These are phyloP conservation scores for Ascochyta viciae-villosae DNA, from an alignment of 2,329 filamentous ascomycete genomes.

Conservation along the genomic window DNA sequence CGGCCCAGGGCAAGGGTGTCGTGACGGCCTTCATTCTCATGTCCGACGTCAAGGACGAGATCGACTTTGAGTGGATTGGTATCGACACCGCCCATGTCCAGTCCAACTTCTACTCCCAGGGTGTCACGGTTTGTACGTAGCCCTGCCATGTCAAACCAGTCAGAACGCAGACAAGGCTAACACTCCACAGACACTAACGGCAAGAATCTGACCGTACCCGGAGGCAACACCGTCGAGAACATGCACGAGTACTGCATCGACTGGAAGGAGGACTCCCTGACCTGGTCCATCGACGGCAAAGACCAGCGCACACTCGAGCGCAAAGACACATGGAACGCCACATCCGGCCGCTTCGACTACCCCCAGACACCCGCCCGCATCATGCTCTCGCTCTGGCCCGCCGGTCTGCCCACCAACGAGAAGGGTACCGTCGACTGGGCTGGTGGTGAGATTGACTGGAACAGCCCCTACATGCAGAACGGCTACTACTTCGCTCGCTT, in stretches of 20 bases:
- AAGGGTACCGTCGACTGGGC: slow-evolving; percentile 90
- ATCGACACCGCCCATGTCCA: slow-evolving; percentile 78
- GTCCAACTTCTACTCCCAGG: slow-evolving; percentile 98
- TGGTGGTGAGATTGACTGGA: slow-evolving; percentile 89
- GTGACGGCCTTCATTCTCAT: slow-evolving; percentile 97
- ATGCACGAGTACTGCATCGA: slow-evolving; percentile 88
- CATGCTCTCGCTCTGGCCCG: slow-evolving; percentile 95
- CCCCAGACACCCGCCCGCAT: slow-evolving; percentile 91
- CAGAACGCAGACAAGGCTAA: slow-evolving; percentile 19
- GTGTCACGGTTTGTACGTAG: slow-evolving; percentile 83
- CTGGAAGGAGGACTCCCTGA: slow-evolving; percentile 86
- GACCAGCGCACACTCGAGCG: slow-evolving; percentile 77
- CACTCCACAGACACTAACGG: slow-evolving; percentile 71
- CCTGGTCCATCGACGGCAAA: slow-evolving; percentile 86
- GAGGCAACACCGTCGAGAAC: slow-evolving; percentile 75
- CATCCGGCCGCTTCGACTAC: slow-evolving; percentile 80
- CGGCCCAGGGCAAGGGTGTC: slow-evolving; percentile 83
- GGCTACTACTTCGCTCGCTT: slow-evolving; percentile 91
- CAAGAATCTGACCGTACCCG: slow-evolving; percentile 67
- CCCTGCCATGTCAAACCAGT: background rate
- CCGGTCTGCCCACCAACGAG: slow-evolving; percentile 78
- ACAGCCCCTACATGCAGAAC: slow-evolving; percentile 78
- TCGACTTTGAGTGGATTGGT: slow-evolving; percentile 95
- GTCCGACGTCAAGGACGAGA: slow-evolving; percentile 96
- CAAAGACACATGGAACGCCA: slow-evolving; percentile 84